Evolutionary conservation across 73 alveolate genomes (phyloP).

Genomic region (Symbiodinium pilosum): DNA sequence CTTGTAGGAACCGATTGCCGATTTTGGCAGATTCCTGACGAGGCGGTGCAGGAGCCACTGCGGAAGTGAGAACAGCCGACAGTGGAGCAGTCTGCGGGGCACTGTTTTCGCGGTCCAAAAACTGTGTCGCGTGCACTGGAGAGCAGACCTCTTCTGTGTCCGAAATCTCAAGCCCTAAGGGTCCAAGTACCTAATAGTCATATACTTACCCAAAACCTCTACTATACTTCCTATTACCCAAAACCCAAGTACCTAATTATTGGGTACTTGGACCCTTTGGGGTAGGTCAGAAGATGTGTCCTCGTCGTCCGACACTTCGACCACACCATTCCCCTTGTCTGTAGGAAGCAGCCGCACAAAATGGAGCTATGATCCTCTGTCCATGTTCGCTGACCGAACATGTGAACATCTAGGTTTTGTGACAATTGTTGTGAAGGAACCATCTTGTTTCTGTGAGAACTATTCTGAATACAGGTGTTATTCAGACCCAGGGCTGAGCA

Average conservation of each 20-base stretch:
- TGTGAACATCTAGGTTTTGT: neutral
- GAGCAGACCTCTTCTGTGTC: slow-evolving; percentile 13
- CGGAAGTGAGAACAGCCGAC: neutral
- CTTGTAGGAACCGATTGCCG: neutral
- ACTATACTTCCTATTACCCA: no score
- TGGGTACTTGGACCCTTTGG: no score
- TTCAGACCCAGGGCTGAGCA: neutral
- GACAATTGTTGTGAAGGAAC: no score
- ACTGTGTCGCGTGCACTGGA: neutral
- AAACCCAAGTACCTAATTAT: no score
- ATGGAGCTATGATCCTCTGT: neutral
- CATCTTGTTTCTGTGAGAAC: no score
- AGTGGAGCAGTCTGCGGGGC: slow-evolving; percentile 4
- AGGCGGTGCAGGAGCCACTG: neutral
- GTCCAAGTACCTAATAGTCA: no score
- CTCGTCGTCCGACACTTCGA: neutral
- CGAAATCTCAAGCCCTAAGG: neutral
- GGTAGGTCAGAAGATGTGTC: neutral
- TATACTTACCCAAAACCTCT: no score
- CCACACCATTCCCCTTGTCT: neutral
- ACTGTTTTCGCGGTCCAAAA: neutral
- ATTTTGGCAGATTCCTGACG: neutral
- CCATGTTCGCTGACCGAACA: neutral
- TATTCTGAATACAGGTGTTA: neutral
- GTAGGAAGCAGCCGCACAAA: neutral